Base-by-base conservation (phyloP, 306 rosid species). In the Acacia confusa region DNA sequence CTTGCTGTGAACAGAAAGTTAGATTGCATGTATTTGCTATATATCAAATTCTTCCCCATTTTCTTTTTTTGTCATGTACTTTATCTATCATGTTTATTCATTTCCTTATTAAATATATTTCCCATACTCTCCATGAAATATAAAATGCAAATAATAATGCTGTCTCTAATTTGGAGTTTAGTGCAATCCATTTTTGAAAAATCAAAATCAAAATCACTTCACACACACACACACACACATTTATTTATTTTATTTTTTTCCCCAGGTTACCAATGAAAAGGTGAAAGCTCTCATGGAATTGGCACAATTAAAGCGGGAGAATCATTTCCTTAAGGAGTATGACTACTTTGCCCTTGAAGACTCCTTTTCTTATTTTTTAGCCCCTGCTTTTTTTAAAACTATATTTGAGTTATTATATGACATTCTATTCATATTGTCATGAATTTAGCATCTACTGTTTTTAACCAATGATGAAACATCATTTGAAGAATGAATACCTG, bases 181-280 rank as follows among this genome's bases (percentile, higher is more conserved):
- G 43, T 71, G 50, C 73, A 80, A 77, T 66, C 69, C 44, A 68
- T 57, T 77, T 80, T 70, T 48, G 32, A 55, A 71, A 50, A 82
- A 48, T 41, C 57, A 61, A 50, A 79, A 40, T 41, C 57, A n/a
- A n/a, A n/a, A n/a, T n/a, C n/a, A n/a, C n/a, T n/a, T n/a, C n/a
- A n/a, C n/a, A n/a, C n/a, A n/a, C n/a, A n/a, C n/a, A n/a, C n/a
- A n/a, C n/a, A n/a, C n/a, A n/a, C n/a, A n/a, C n/a, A n/a, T n/a
- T n/a, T n/a, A n/a, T n/a, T n/a, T n/a, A n/a, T n/a, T n/a, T n/a
- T n/a, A n/a, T n/a, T n/a, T n/a, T n/a, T n/a, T n/a, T n/a, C 50
- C 52, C 72, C 92, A 95, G 99, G 99, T 93, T 83, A 92, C 98
- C 36, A 92, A 93, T 84, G 99, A 96, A 88, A 96, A 96, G 85